Conservation (phyloP, 306 rosid genomes). For the Phaseolus lunatus region DNA sequence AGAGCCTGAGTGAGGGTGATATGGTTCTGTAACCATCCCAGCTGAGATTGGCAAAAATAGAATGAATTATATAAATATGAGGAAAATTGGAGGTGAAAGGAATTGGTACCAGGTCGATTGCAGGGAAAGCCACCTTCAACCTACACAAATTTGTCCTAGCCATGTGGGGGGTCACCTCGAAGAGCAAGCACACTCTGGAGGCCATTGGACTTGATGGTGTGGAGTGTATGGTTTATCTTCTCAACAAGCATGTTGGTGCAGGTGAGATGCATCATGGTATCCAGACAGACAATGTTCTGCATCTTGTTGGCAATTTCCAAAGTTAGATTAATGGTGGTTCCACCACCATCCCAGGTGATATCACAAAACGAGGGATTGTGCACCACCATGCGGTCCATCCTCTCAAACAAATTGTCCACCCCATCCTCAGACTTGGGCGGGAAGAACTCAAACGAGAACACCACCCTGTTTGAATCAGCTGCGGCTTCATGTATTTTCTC, state of each 20-base stretch:
- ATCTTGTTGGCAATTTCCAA: constrained; percentile 87
- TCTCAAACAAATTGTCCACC: constrained; percentile 87
- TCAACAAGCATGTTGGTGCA: constrained; percentile 98
- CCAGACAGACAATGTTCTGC: constrained; percentile 95
- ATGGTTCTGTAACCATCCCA: not conserved
- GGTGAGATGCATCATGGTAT: constrained; percentile 97
- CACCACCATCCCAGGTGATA: constrained; percentile 99
- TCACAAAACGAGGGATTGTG: constrained; percentile 93
- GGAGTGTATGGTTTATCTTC: constrained; percentile 87
- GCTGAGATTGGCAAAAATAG: not conserved
- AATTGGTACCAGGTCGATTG: constrained; percentile 68
- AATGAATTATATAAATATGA: not conserved
- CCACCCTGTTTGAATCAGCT: constrained; percentile 67
- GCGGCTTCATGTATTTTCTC: constrained; percentile 72
- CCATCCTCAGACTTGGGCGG: constrained; percentile 97
- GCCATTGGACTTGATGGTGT: constrained; percentile 85
- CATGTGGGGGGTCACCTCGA: constrained; percentile 97
- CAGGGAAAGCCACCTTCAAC: constrained; percentile 92
- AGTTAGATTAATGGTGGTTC: constrained; percentile 89
- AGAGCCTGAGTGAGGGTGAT: not conserved
- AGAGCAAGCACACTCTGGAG: constrained; percentile 97
- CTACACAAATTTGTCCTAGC: constrained; percentile 95
- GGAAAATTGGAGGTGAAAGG: not conserved
- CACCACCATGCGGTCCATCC: constrained; percentile 97
- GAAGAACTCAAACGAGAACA: constrained; percentile 91